phyloP scores from a whole-genome alignment of 1,284 basidiomycete genomes.

The Coniferiporia sulphurascens region DNA sequence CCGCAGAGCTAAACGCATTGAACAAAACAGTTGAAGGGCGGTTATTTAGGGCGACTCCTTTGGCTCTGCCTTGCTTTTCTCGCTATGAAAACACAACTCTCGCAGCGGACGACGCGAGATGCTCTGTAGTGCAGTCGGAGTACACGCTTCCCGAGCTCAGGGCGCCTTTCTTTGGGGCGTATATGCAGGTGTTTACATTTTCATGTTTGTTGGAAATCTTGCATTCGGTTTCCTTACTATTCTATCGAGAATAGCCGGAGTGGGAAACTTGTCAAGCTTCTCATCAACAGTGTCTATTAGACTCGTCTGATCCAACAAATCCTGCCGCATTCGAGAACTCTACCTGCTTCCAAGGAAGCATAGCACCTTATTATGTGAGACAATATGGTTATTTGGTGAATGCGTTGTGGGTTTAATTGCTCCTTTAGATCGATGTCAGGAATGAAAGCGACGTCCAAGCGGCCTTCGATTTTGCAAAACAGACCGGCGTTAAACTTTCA shows the following conservation, averaged over 20 bases:
- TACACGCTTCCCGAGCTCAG: conserved; percentile 28
- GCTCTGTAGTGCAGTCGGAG: conserved; percentile 26
- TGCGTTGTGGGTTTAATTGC: background rate
- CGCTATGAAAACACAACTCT: conserved; percentile 24
- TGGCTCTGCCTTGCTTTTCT: conserved; percentile 31
- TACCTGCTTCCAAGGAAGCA: conserved; percentile 28
- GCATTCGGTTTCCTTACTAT: background rate
- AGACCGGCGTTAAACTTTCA: conserved; percentile 31
- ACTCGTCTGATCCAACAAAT: conserved; percentile 22
- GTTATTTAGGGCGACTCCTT: conserved; percentile 18
- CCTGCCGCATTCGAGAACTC: conserved; percentile 23
- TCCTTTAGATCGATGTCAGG: conserved; percentile 30
- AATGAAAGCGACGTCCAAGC: conserved; percentile 29
- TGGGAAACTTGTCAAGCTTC: conserved; percentile 27
- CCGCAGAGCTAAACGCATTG: background rate
- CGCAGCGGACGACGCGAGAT: conserved; percentile 22
- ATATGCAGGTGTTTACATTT: conserved; percentile 26
- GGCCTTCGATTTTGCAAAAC: conserved; percentile 30
- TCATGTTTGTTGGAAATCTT: background rate
- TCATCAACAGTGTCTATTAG: conserved; percentile 2
- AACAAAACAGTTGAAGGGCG: background rate
- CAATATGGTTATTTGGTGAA: background rate
- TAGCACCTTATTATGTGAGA: conserved; percentile 30
- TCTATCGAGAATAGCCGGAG: conserved; percentile 23
- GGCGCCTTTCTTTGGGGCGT: conserved; percentile 26